These are phyloP conservation scores for Talaromyces adpressus DNA, from an alignment of 495 filamentous ascomycete species.

Conservation along the genomic window DNA sequence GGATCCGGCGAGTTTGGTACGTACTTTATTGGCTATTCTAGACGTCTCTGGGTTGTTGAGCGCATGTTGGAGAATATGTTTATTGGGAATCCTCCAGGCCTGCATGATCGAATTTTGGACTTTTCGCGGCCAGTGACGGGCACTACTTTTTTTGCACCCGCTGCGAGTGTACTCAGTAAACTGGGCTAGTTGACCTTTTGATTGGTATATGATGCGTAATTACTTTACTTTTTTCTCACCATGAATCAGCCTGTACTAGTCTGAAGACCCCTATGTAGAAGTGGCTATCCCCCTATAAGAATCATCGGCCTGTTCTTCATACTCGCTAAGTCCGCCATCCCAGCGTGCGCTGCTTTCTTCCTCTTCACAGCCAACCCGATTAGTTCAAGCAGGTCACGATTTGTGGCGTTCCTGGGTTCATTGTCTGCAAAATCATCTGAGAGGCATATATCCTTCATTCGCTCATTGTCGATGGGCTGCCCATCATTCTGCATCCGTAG, in stretches of 20 bases:
- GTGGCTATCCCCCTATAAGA: slow-evolving; percentile 86
- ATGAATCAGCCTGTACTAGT: no score
- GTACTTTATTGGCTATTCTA: slow-evolving; percentile 53
- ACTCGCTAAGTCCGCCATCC: slow-evolving; percentile 83
- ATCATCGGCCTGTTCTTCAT: slow-evolving; percentile 99
- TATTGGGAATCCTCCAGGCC: slow-evolving; percentile 44
- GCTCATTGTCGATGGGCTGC: no score
- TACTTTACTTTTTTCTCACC: neutral
- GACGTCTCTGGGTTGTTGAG: slow-evolving; percentile 50
- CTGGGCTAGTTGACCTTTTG: slow-evolving; percentile 11
- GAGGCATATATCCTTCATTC: no score
- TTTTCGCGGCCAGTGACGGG: slow-evolving; percentile 49
- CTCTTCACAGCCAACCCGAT: slow-evolving; percentile 88
- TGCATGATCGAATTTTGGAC: slow-evolving; percentile 50
- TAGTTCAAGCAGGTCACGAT: slow-evolving; percentile 66
- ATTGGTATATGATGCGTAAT: neutral
- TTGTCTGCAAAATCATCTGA: slow-evolving; percentile 13
- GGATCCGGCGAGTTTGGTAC: slow-evolving; percentile 48
- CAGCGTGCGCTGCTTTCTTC: slow-evolving; percentile 95
- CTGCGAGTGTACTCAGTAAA: slow-evolving; percentile 32
- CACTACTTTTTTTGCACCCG: slow-evolving; percentile 46
- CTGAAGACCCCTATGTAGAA: no score
- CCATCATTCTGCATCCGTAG: no score
- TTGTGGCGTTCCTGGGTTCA: slow-evolving; percentile 56
- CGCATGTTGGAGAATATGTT: slow-evolving; percentile 54